Conservation (phyloP, 2,329 filamentous ascomycete genomes). For the Talaromyces pinophilus region DNA sequence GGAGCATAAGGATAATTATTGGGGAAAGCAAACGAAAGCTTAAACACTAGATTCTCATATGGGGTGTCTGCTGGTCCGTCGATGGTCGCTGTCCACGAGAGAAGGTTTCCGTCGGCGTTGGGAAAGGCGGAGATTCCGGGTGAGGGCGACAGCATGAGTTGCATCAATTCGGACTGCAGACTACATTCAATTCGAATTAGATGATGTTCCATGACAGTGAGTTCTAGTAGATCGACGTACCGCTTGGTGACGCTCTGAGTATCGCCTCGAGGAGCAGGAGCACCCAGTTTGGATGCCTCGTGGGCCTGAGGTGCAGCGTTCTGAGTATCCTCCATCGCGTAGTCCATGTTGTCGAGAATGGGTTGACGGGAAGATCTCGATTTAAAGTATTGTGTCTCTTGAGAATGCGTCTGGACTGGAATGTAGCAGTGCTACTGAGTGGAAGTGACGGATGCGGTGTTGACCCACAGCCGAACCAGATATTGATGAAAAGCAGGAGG, state of each 20-base stretch:
- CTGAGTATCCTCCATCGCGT: conserved; percentile 63
- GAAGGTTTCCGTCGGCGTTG: conserved; percentile 81
- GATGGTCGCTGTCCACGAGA: conserved; percentile 92
- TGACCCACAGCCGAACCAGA: conserved; percentile 13
- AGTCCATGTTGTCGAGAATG: conserved; percentile 49
- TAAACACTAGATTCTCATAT: conserved; percentile 84
- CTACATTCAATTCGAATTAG: conserved; percentile 49
- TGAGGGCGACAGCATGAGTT: conserved; percentile 92
- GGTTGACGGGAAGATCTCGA: not conserved
- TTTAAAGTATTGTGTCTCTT: conserved; percentile 14
- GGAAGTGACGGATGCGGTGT: conserved; percentile 20
- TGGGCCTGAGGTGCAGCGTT: conserved; percentile 66
- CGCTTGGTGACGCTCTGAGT: conserved; percentile 76
- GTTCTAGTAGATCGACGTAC: conserved; percentile 44
- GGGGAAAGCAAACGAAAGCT: conserved; percentile 88
- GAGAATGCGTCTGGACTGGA: conserved; percentile 28
- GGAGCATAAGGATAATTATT: conserved; percentile 89
- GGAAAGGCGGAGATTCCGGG: conserved; percentile 95
- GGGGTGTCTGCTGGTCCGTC: conserved; percentile 87
- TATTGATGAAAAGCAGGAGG: not conserved
- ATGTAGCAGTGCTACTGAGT: conserved; percentile 19
- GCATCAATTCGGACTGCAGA: conserved; percentile 96
- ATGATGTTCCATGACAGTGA: not conserved
- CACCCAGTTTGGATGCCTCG: conserved; percentile 62
- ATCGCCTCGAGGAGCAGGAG: conserved; percentile 61